phyloP scores from a whole-genome alignment of 257 asterid genomes.

The Euphrasia confusa region DNA sequence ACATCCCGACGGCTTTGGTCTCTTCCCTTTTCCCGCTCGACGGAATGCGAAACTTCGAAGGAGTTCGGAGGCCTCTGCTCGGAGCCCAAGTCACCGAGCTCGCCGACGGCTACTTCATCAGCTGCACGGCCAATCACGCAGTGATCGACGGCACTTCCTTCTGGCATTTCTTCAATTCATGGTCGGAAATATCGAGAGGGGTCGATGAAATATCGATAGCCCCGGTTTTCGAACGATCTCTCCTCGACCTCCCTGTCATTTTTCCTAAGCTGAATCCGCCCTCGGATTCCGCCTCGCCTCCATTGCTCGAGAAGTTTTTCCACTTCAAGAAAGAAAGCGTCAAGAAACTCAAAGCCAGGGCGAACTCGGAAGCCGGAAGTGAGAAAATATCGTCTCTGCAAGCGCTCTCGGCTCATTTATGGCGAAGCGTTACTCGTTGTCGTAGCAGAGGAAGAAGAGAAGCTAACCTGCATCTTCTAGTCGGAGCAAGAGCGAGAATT shows the following conservation, averaged over 20 bases:
- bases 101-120: no score
- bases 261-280: not conserved
- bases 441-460: slow-evolving; percentile 4
- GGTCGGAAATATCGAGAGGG: slow-evolving; percentile 42
- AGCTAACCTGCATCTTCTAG: not conserved
- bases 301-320: slow-evolving; percentile 33
- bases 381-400: slow-evolving; percentile 39
- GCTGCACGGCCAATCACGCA: no score
- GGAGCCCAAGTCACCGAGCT: no score
- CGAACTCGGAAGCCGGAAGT: slow-evolving; percentile 28
- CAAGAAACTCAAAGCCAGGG: slow-evolving; percentile 34
- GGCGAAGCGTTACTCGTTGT: slow-evolving; percentile 31
- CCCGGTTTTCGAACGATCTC: slow-evolving; percentile 29
- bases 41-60: no score
- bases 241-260: slow-evolving; percentile 18
- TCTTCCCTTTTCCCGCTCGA: not conserved
- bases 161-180: no score
- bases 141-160: no score
- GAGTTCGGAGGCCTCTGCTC: no score
- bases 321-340: slow-evolving; percentile 34
- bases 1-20: not conserved
- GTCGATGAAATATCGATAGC: slow-evolving; percentile 17
- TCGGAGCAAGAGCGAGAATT: slow-evolving; percentile 37
- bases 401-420: slow-evolving; percentile 34
- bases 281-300: slow-evolving; percentile 2